phyloP scores from a whole-genome alignment of 1,284 basidiomycete species.

The Austroboletus novae-zelandiae region DNA sequence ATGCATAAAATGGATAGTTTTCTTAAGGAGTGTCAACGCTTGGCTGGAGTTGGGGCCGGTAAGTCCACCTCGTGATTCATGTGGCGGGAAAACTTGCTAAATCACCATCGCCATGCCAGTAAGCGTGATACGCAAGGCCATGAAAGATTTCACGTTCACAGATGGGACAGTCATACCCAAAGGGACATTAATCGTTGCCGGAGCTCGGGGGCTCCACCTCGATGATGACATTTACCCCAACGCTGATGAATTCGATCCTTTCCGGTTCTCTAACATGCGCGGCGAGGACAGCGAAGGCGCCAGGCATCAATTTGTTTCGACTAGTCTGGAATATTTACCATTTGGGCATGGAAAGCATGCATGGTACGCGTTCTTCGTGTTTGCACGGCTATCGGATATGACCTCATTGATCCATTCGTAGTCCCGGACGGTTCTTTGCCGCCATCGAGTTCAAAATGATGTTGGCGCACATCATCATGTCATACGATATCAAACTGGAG shows the following conservation, averaged over 20 bases:
- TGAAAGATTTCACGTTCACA: background rate
- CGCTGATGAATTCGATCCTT: background rate
- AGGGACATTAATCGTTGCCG: background rate
- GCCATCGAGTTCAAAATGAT: background rate
- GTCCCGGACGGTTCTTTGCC: background rate
- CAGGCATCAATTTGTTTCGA: background rate
- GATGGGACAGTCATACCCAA: background rate
- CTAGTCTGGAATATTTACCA: background rate
- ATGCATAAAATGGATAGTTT: conserved; percentile 49
- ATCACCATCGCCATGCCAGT: background rate
- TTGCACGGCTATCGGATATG: background rate
- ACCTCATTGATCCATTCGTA: background rate
- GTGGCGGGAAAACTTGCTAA: background rate
- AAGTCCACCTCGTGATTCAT: background rate
- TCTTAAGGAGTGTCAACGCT: conserved; percentile 33
- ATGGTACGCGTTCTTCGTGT: background rate
- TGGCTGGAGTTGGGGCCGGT: background rate
- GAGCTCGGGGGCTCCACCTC: background rate
- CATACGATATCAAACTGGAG: background rate
- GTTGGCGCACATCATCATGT: background rate
- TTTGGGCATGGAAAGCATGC: background rate
- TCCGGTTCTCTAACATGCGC: background rate
- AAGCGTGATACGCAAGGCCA: background rate
- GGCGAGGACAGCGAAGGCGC: background rate
- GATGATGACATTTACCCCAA: background rate